Percentiles rank a stretch among this genome's conserved stretches.
Evolutionary conservation across 1,284 basidiomycete species (phyloP).

Genomic region (Polyporus tsugae): DNA sequence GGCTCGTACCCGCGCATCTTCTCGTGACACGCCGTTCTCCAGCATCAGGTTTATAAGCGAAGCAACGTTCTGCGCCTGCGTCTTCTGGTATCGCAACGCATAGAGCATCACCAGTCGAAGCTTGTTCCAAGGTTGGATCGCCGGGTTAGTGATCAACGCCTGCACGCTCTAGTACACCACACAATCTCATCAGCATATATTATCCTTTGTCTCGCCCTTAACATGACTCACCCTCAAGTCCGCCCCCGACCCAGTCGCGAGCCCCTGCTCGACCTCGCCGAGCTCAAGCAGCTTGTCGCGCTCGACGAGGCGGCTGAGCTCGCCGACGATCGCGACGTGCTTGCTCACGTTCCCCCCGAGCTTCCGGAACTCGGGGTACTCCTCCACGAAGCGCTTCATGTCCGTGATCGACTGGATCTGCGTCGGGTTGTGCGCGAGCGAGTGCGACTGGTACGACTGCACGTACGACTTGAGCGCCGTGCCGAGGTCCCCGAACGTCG

Average conservation of each 20-base stretch:
- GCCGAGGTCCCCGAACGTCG: constrained; percentile 98
- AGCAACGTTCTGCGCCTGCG: constrained; percentile 85
- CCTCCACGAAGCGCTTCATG: constrained; percentile 98
- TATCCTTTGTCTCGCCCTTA: not conserved
- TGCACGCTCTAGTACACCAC: constrained; percentile 71
- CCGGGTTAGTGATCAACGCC: constrained; percentile 72
- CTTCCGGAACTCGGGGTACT: constrained; percentile 97
- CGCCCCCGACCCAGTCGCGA: constrained; percentile 90
- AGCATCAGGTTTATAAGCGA: constrained; percentile 86
- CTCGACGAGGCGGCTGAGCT: constrained; percentile 91
- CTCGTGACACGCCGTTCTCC: constrained; percentile 82
- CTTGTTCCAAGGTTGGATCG: constrained; percentile 83
- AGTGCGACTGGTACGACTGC: constrained; percentile 90
- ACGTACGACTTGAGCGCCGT: constrained; percentile 95
- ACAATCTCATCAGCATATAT: not conserved
- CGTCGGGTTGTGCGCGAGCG: constrained; percentile 78
- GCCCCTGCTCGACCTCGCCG: constrained; percentile 95
- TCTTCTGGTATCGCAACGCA: constrained; percentile 95
- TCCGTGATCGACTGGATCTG: constrained; percentile 96
- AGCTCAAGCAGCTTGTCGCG: constrained; percentile 88
- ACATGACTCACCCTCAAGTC: constrained; percentile 78
- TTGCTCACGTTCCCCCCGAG: constrained; percentile 98
- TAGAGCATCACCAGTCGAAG: constrained; percentile 94
- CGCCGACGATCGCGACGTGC: constrained; percentile 96
- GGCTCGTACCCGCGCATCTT: constrained; percentile 79